phyloP scores from a whole-genome alignment of 2,329 filamentous ascomycete genomes.

The Arachnomyces sp. region DNA sequence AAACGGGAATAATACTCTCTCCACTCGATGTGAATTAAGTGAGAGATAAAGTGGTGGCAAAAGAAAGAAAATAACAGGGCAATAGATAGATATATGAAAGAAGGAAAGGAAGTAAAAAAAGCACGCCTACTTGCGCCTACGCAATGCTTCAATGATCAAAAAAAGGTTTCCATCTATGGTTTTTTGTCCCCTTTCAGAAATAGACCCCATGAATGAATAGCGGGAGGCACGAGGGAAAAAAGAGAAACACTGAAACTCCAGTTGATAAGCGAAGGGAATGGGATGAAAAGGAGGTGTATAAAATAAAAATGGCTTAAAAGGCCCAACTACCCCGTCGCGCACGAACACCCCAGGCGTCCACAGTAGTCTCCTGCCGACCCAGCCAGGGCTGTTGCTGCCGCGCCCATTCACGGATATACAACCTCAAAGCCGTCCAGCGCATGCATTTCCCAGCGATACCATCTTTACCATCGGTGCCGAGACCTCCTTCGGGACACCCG shows the following conservation, averaged over 20 bases:
- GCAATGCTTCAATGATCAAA: too few relatives aligned
- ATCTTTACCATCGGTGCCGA: slow-evolving; percentile 43
- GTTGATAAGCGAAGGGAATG: background rate
- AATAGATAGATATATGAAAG: background rate
- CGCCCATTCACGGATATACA: slow-evolving; percentile 86
- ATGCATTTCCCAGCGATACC: slow-evolving; percentile 48
- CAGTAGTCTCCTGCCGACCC: slow-evolving; percentile 45
- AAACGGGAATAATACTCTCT: too few relatives aligned
- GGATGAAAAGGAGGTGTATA: too few relatives aligned
- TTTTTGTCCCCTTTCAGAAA: too few relatives aligned
- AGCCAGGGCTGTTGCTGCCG: slow-evolving; percentile 68
- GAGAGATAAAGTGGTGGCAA: background rate
- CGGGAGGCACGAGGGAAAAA: background rate
- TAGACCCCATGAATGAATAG: background rate
- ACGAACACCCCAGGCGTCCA: slow-evolving; percentile 60
- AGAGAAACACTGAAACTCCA: background rate
- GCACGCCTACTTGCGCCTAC: too few relatives aligned
- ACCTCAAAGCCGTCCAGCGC: slow-evolving; percentile 74
- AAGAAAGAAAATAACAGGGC: background rate
- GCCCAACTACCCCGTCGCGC: slow-evolving; percentile 67
- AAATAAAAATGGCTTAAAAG: background rate
- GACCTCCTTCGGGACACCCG: slow-evolving; percentile 34
- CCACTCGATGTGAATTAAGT: too few relatives aligned
- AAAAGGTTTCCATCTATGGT: too few relatives aligned
- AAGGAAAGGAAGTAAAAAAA: background rate